Evolutionary conservation across 495 filamentous ascomycete genomes (phyloP).

Genomic region (Hyphodiscus hymeniophilus): DNA sequence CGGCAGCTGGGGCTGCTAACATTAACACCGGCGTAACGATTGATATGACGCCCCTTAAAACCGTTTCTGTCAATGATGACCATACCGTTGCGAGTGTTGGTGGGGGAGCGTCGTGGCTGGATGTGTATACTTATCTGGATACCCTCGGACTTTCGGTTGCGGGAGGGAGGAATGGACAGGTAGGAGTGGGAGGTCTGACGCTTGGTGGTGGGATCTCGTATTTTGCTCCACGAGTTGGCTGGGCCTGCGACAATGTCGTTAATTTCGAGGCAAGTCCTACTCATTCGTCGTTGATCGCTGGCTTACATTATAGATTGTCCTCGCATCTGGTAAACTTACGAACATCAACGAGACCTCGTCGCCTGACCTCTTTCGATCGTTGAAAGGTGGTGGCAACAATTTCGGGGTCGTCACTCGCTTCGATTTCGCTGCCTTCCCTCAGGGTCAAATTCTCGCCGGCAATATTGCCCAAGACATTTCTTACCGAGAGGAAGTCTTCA

Average conservation of each 20-base stretch:
- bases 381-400: slow-evolving; percentile 48
- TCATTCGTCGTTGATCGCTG: slow-evolving; percentile 29
- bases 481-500: slow-evolving; percentile 12
- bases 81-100: slow-evolving; percentile 8
- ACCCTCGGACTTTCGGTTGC: slow-evolving; percentile 34
- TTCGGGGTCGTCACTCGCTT: slow-evolving; percentile 50
- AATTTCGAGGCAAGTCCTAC: slow-evolving; percentile 42
- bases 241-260: slow-evolving; percentile 38
- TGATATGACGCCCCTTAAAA: slow-evolving; percentile 23
- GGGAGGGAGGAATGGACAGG: slow-evolving; percentile 26
- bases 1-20: slow-evolving; percentile 23
- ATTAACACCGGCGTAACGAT: slow-evolving; percentile 28
- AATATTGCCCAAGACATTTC: neutral
- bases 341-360: slow-evolving; percentile 36
- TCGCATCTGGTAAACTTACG: slow-evolving; percentile 38
- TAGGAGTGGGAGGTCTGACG: slow-evolving; percentile 17
- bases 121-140: slow-evolving; percentile 44
- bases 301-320: slow-evolving; percentile 36
- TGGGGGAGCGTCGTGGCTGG: slow-evolving; percentile 40
- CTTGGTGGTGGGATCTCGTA: slow-evolving; percentile 31
- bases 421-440: slow-evolving; percentile 34
- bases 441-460: slow-evolving; percentile 36
- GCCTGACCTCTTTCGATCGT: slow-evolving; percentile 41
- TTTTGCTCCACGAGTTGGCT: slow-evolving; percentile 33
- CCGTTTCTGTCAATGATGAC: slow-evolving; percentile 6